Conservation (phyloP, 352 stramenopile species). For the Phytophthora melonis region DNA sequence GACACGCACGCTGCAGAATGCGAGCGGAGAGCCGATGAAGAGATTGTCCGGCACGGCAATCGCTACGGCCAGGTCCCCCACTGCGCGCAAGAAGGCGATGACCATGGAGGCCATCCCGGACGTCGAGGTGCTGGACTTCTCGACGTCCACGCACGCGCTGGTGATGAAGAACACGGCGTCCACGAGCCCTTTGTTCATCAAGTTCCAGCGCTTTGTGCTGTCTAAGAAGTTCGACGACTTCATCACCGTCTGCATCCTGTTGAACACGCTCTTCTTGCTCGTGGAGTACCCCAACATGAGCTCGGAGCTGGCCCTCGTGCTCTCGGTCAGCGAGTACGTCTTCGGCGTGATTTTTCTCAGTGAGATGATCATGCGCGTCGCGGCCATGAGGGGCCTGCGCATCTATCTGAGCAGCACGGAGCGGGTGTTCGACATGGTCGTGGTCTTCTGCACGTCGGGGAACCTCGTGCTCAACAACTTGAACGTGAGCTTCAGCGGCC, state of each 20-base stretch:
- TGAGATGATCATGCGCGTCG: constrained; percentile 73
- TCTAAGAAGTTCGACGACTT: constrained; percentile 81
- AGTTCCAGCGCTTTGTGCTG: constrained; percentile 63
- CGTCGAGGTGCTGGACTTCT: constrained; percentile 30
- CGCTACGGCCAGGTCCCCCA: background rate
- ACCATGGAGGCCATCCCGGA: constrained; percentile 34
- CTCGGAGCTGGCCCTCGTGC: constrained; percentile 34
- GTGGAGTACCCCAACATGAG: constrained; percentile 76
- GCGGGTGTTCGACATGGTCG: constrained; percentile 75
- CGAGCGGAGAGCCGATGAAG: constrained; percentile 2
- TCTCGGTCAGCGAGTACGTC: constrained; percentile 75
- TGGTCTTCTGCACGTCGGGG: constrained; percentile 70
- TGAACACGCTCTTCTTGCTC: constrained; percentile 75
- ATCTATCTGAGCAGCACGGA: constrained; percentile 68
- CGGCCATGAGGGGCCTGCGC: constrained; percentile 60
- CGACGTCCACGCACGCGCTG: constrained; percentile 38
- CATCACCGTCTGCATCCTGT: constrained; percentile 73
- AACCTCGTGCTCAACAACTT: constrained; percentile 83
- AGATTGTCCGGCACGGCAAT: constrained; percentile 5
- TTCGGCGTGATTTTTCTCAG: constrained; percentile 68
- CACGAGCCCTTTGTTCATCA: constrained; percentile 28
- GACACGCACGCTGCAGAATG: constrained; percentile 27
- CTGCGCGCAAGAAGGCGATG: constrained; percentile 36
- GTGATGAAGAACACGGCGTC: constrained; percentile 32
- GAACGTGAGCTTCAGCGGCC: constrained; percentile 56